These are phyloP conservation scores for Nakaseomyces uthaithaninus DNA, from an alignment of 1,139 yeast genomes.

Conservation along the genomic window DNA sequence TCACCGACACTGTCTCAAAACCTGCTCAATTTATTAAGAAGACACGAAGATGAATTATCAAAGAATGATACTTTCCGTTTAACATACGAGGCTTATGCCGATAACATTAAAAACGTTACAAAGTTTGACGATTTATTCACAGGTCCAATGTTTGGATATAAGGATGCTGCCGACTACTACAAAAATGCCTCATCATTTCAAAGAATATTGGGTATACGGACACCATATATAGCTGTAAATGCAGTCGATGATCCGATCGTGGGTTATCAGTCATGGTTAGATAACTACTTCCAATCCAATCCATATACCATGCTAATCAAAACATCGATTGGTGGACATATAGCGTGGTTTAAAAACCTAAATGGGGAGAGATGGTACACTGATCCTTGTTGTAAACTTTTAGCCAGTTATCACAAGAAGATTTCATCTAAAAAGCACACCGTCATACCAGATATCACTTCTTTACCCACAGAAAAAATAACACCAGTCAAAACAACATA, in stretches of 20 bases:
- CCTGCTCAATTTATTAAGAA: constrained; percentile 38
- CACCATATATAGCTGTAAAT: constrained; percentile 45
- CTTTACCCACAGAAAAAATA: constrained; percentile 6
- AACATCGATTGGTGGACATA: constrained; percentile 57
- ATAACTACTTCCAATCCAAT: constrained; percentile 40
- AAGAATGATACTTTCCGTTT: constrained; percentile 20
- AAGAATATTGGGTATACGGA: constrained; percentile 42
- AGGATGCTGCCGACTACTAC: constrained; percentile 47
- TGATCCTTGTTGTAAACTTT: constrained; percentile 35
- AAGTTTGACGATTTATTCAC: constrained; percentile 49
- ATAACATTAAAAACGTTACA: constrained; percentile 29
- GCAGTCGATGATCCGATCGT: constrained; percentile 53
- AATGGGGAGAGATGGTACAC: constrained; percentile 49
- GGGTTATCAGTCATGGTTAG: constrained; percentile 43
- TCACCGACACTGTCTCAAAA: constrained; percentile 49
- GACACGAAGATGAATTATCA: constrained; percentile 38
- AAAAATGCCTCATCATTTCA: constrained; percentile 46
- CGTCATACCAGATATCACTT: constrained; percentile 7
- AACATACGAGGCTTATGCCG: constrained; percentile 14
- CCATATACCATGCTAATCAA: constrained; percentile 51
- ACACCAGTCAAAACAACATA: constrained; percentile 14
- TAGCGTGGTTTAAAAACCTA: constrained; percentile 46
- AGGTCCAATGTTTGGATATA: constrained; percentile 46
- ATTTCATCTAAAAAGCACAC: constrained; percentile 8
- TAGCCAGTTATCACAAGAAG: constrained; percentile 29